phyloP scores from a whole-genome alignment of 768 basidiomycete species.

The Neoboletus magnificus region DNA sequence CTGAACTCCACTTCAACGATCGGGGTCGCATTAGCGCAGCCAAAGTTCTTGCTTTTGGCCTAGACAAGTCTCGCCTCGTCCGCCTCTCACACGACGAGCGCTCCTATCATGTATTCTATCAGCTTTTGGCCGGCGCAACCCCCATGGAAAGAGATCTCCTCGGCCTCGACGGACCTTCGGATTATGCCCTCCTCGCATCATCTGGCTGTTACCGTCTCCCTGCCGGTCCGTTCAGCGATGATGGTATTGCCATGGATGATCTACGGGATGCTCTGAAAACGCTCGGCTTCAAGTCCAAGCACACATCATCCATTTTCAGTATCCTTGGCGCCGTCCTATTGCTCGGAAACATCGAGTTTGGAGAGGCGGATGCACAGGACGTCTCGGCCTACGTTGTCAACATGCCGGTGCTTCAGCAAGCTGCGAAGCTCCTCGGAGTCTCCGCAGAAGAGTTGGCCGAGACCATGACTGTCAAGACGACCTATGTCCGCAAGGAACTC shows the following conservation, averaged over 20 bases:
- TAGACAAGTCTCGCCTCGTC: constrained; percentile 59
- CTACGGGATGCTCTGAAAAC: constrained; percentile 52
- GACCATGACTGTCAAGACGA: constrained; percentile 53
- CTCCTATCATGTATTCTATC: constrained; percentile 66
- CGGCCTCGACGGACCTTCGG: constrained; percentile 54
- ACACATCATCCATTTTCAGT: constrained; percentile 50
- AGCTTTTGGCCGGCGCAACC: constrained; percentile 57
- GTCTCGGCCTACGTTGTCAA: constrained; percentile 52
- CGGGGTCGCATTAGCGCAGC: constrained; percentile 54
- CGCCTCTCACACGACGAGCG: constrained; percentile 57
- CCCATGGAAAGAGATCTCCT: constrained; percentile 52
- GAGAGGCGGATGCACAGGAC: constrained; percentile 51
- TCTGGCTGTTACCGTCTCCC: constrained; percentile 65
- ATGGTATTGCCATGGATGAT: constrained; percentile 55
- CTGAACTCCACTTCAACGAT: constrained; percentile 60
- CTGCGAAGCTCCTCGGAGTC: constrained; percentile 50
- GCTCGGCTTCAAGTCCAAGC: constrained; percentile 62
- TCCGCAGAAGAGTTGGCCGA: constrained; percentile 51
- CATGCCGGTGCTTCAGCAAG: constrained; percentile 45
- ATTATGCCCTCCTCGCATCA: constrained; percentile 55
- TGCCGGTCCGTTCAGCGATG: constrained; percentile 59
- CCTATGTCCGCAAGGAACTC: constrained; percentile 56
- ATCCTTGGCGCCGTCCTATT: constrained; percentile 52
- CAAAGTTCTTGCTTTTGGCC: constrained; percentile 56
- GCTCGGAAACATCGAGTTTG: constrained; percentile 57